Evolutionary conservation across 345 rosid genomes (phyloP), one percentile per base, ranked within the genome.

Genomic region (Anastatica hierochuntica): DNA sequence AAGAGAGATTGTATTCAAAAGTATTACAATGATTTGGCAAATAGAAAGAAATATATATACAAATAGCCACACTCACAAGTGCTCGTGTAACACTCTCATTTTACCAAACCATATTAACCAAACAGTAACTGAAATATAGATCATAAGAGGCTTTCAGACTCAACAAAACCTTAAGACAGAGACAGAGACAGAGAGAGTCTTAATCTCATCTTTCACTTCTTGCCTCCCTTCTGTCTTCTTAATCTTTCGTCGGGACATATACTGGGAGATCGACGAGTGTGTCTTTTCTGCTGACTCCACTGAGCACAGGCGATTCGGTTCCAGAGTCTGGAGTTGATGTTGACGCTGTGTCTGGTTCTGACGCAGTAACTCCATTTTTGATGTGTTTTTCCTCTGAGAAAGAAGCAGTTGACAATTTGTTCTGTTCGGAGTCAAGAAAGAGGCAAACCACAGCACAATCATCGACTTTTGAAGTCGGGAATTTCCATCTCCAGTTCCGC

Each of bases 381-480:
- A 43, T 49, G 41, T 57, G 31, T 34, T 49, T 49, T 3, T 51
- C 61, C 11, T 29, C 29, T 23, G 66, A 67, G 56, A 59, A 59
- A 43, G 83, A 79, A 19, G 82, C 84, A 8, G 74, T 64, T 7
- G 81, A 76, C 8, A 77, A 10, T 29, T 61, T 68, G 64, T 75
- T 62, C 14, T 69, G 58, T 26, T 30, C 39, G 0, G 85, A 67
- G 63, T 80, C 80, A 0, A 94, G 74, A 78, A 80, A 94, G 58
- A 94, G 88, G 78, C 97, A 94, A 45, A 94, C 97, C 2, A 77
- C 99, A 4, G 99, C 97, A 52, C 99, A 94, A 67, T 94, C 99
- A 49, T 94, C 97, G 4, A 88, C 77, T 76, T 83, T 94, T 18
- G 99, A 83, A 43, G 97, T 78, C 0, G 99, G 95, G 68, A 79